Evolutionary conservation across 495 filamentous ascomycete genomes (phyloP).

Genomic region (Friedmanniomyces simplex): DNA sequence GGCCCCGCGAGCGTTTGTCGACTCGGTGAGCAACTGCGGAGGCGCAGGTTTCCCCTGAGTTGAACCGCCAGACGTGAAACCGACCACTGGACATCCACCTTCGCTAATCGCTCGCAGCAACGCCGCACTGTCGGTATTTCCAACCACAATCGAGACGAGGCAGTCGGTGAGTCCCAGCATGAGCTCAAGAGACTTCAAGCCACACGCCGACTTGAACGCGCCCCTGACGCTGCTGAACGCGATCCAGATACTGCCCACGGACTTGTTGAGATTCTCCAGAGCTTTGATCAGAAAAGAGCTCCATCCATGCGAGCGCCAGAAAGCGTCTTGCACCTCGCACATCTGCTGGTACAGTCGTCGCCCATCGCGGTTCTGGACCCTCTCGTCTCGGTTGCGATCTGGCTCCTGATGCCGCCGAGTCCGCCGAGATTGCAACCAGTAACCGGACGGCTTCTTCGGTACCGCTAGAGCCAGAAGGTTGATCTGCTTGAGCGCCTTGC

Average conservation of each 20-base stretch:
- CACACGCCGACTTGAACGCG: neutral
- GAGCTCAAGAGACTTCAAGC: neutral
- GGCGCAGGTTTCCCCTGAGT: neutral
- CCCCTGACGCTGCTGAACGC: neutral
- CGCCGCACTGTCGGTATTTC: neutral
- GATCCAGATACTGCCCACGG: neutral
- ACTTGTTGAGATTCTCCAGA: neutral
- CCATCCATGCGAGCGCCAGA: neutral
- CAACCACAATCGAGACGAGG: neutral
- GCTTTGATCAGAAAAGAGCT: neutral
- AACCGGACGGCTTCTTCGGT: neutral
- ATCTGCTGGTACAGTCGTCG: neutral
- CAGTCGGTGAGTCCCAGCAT: neutral
- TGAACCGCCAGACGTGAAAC: neutral
- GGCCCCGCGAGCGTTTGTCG: neutral
- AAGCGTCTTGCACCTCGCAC: neutral
- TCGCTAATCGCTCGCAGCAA: neutral
- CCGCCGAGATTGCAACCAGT: neutral
- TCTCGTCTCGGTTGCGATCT: neutral
- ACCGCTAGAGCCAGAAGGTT: neutral
- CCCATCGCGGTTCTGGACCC: neutral
- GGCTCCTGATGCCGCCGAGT: neutral
- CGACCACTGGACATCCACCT: neutral
- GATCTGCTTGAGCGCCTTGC: neutral
- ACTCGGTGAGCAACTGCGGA: neutral